Evolutionary conservation across 176 grass and related monocot genomes (phyloP).

Genomic region (Dendrocalamus sinicus): DNA sequence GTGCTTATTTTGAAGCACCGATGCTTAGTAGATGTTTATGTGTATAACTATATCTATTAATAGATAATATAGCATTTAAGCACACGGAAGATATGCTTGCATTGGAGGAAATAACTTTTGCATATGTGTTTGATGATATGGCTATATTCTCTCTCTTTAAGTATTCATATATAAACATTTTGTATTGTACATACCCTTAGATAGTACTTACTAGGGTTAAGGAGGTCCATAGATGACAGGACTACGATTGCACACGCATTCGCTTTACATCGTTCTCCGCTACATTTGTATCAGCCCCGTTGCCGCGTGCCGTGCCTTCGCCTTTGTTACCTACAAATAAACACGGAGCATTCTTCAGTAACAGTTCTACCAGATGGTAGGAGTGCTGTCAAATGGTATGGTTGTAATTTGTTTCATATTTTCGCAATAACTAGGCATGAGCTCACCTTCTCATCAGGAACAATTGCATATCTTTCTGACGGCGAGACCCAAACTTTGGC

Average conservation of each 20-base stretch:
- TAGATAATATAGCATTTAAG: too few species aligned
- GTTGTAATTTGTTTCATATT: neutral
- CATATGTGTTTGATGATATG: too few species aligned
- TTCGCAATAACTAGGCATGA: neutral
- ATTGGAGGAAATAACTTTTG: too few species aligned
- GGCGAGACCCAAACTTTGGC: slow-evolving; percentile 96
- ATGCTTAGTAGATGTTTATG: too few species aligned
- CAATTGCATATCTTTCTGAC: slow-evolving; percentile 96
- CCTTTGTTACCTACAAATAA: slow-evolving; percentile 58
- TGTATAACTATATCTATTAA: too few species aligned
- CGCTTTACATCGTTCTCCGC: slow-evolving; percentile 88
- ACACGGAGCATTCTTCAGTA: slow-evolving; percentile 1
- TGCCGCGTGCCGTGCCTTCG: slow-evolving; percentile 46
- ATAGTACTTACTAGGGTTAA: slow-evolving; percentile 19
- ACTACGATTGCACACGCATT: slow-evolving; percentile 65
- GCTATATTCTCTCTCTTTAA: too few species aligned
- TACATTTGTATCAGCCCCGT: slow-evolving; percentile 73
- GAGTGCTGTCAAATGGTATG: neutral
- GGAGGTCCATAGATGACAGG: neutral
- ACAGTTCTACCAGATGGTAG: neutral
- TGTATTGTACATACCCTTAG: too few species aligned
- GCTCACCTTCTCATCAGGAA: slow-evolving; percentile 91
- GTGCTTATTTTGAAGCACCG: too few species aligned
- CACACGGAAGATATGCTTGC: too few species aligned
- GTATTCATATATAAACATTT: too few species aligned